Percentiles rank a stretch among this genome's conserved stretches.
These are phyloP conservation scores for Areca catechu DNA, from an alignment of 176 grass and related monocot genomes.

Conservation along the genomic window DNA sequence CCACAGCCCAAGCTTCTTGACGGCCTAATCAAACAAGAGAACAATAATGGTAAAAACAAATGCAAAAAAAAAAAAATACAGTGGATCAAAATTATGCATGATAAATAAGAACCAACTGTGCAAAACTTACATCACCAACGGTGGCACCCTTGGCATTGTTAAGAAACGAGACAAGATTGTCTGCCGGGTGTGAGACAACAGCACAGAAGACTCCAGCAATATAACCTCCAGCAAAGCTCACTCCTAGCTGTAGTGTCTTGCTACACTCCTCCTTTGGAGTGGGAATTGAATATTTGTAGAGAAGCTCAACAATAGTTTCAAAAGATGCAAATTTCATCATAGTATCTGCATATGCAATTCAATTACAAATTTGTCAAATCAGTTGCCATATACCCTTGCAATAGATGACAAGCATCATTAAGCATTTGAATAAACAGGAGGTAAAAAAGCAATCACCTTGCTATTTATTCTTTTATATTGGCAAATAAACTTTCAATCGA, in stretches of 20 bases:
- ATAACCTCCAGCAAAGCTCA: slow-evolving; percentile 81
- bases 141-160: slow-evolving; percentile 97
- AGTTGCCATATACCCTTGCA: too few relatives aligned
- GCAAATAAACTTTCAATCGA: too few relatives aligned
- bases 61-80: background rate
- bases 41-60: background rate
- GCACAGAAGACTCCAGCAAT: slow-evolving; percentile 92
- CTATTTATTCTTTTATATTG: too few relatives aligned
- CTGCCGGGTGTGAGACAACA: slow-evolving; percentile 84
- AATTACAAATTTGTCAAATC: background rate
- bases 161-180: slow-evolving; percentile 87
- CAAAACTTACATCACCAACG: slow-evolving; percentile 61
- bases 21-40: slow-evolving; percentile 41
- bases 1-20: slow-evolving; percentile 68
- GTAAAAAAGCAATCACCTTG: too few relatives aligned
- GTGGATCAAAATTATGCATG: background rate
- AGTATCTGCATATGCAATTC: slow-evolving; percentile 48
- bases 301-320: slow-evolving; percentile 69
- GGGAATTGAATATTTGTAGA: slow-evolving; percentile 80
- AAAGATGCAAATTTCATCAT: slow-evolving; percentile 99
- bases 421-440: too few relatives aligned
- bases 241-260: slow-evolving; percentile 59
- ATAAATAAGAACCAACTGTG: background rate
- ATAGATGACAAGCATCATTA: too few relatives aligned
- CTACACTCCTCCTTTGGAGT: slow-evolving; percentile 70